Evolutionary conservation across 768 basidiomycete genomes (phyloP), one percentile per base, ranked within the genome.

Genomic region (Pleurotus citrinopileatus): DNA sequence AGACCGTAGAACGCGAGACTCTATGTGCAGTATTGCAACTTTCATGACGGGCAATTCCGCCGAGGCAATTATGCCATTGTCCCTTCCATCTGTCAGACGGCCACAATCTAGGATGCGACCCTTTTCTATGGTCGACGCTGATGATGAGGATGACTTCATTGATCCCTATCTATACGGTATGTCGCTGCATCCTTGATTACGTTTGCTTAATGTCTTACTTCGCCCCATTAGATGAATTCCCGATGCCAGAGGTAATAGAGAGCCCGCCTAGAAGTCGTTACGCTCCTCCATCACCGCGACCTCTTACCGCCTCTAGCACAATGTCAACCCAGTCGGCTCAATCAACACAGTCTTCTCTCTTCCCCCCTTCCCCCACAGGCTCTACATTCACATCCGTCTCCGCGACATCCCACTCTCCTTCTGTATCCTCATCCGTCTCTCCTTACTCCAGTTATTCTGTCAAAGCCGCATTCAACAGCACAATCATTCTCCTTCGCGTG

Each of bases 391-490:
- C 52, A 46, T 42, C 63, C 26, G 60, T 66, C 8, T 63, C 69
- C 9, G 62, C 69, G 17, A 60, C 65, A 15, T 65, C 66, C 54
- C 62, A 65, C 23, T 53, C 69, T 60, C 50, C 70, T 56, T 64
- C 66, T 22, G n/a, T 42, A 17, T 46, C 59, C 48, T 58, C 60
- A 61, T 67, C 55, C 54, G 66, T 60, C 43, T 62, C 58, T 29
- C 64, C 51, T 55, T 40, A 26, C 19, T 28, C 13, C 27, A 19
- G 65, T 22, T 60, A 89, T 46, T 71, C 76, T 2, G 76, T 91
- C 71, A 91, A 91, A 69, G 89, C 82, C 3, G 77, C 76, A 38
- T 79, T 80, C 58, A 78, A 81, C 59, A 76, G 82, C 57, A 71
- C 77, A 19, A 84, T 87, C 57, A 75, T 91, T 60, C 68, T 87